Evolutionary conservation across 2,329 filamentous ascomycete species (phyloP), one percentile per base, ranked within the genome.

Genomic region (Ophiocordyceps camponoti-floridani): DNA sequence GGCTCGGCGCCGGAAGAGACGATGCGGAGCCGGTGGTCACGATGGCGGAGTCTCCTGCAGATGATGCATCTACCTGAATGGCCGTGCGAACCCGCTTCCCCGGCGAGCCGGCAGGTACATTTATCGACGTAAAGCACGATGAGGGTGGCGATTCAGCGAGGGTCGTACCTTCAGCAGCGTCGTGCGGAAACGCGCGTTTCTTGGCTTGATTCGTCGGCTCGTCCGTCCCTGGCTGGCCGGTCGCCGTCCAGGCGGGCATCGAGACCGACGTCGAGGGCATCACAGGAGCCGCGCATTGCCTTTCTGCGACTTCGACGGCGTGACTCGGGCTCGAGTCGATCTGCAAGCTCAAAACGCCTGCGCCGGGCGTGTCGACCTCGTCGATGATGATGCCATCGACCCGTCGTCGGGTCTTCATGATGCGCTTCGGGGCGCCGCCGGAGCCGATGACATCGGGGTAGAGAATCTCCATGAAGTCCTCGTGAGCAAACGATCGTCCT

Each of bases 391-490:
- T 58, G 9, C 61, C 63, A 33, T 75, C 71, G 18, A 64, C 61
- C 27, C 68, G 66, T 49, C 72, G 61, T 47, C 70, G 62, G 10
- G 70, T 67, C 54, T 72, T 74, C 59, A 73, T 75, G 50, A 76
- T 65, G 28, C 73, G 67, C 54, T 76, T 76, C 1, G 73, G 73
- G 1, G 72, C 72, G 44, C 73, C 73, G 19, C 72, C 71, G 1
- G 73, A 75, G 11, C 73, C 73, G 40, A 77, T 63, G 9, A 77
- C 73, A 46, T 77, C 73, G 28, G 72, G 72, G 47, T 76, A 77
- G 10, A 77, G 59, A 19, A 76, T 65, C 53, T 77, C 72, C 68
- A 76, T 74, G 54, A 64, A 77, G 35, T 75, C 68, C 53, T 77
- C 72, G 52, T 77, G 71, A 19, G 77, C 73, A 51, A 77, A 77